A percentile compares a stretch with the other conserved stretches of the same genome.
phyloP scores from a whole-genome alignment of 257 asterid species.

The Solanum pinnatisectum region DNA sequence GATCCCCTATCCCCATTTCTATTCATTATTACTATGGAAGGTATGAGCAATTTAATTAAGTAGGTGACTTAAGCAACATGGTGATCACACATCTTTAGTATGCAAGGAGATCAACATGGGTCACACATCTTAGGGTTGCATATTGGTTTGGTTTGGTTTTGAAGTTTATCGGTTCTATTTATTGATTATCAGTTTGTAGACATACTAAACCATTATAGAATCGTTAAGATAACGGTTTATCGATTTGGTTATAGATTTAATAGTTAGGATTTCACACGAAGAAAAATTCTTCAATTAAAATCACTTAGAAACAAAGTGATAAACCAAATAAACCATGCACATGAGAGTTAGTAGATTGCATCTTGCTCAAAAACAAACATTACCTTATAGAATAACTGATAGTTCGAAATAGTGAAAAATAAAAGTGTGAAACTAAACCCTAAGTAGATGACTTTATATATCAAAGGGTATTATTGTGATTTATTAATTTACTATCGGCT shows the following conservation, averaged over 20 bases:
- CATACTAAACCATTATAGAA: not conserved
- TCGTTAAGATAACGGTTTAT: not conserved
- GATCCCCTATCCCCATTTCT: not conserved
- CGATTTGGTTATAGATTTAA: not conserved
- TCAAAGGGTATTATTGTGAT: no score
- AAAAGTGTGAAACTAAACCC: no score
- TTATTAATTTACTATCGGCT: no score
- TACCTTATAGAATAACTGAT: not conserved
- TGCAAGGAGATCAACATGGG: not conserved
- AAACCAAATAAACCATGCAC: not conserved
- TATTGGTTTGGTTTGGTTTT: not conserved
- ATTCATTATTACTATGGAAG: not conserved
- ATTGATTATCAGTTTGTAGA: not conserved
- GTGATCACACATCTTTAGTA: not conserved
- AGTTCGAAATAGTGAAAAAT: no score
- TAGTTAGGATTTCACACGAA: no score
- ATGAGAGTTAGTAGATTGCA: not conserved
- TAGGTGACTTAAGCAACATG: not conserved
- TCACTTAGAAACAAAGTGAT: not conserved
- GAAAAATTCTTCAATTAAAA: no score
- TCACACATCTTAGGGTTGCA: not conserved
- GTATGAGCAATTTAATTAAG: not conserved
- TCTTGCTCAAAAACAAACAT: not conserved
- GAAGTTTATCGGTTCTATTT: not conserved
- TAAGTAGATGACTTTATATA: no score